A percentile compares a stretch with the other conserved stretches of the same genome.
Evolutionary conservation across 139 green algal species (phyloP).

Genomic region (Chlorella sp.): DNA sequence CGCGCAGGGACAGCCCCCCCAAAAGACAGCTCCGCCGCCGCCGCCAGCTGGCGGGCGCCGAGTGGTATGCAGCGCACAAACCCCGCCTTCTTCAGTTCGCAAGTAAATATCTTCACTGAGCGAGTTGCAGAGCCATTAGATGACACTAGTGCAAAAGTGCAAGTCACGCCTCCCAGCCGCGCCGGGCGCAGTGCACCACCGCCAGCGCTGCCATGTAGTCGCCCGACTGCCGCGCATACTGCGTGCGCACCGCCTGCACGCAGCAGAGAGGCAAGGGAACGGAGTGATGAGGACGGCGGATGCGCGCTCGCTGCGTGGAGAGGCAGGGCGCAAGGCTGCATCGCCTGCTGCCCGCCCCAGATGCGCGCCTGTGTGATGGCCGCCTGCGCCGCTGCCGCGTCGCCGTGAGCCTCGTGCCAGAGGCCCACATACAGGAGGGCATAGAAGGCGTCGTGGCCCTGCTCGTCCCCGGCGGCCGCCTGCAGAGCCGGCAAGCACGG

Average conservation of each 20-base stretch:
- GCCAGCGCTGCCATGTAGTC: constrained; percentile 82
- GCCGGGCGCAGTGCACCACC: constrained; percentile 55
- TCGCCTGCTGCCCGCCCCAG: neutral
- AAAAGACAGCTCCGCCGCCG: too few relatives aligned
- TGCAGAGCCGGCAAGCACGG: neutral
- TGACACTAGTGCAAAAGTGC: neutral
- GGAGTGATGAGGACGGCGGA: neutral
- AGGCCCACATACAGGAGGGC: constrained; percentile 76
- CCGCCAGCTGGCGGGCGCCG: too few relatives aligned
- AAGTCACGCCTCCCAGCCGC: constrained; percentile 51
- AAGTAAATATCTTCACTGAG: too few relatives aligned
- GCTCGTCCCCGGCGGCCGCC: constrained; percentile 20
- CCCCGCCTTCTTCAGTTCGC: too few relatives aligned
- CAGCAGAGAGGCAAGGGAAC: neutral
- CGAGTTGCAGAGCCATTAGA: constrained; percentile 1
- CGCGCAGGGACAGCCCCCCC: too few relatives aligned
- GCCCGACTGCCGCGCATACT: constrained; percentile 61
- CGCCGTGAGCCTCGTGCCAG: constrained; percentile 68
- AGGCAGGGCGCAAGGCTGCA: neutral
- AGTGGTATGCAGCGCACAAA: too few relatives aligned
- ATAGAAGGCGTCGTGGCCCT: constrained; percentile 76
- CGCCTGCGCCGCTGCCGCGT: constrained; percentile 36
- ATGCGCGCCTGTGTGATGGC: constrained; percentile 38
- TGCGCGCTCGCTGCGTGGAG: neutral
- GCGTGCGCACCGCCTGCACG: constrained; percentile 45